phyloP scores from a whole-genome alignment of 108 stramenopile genomes.

The Craspedostauros australis region DNA sequence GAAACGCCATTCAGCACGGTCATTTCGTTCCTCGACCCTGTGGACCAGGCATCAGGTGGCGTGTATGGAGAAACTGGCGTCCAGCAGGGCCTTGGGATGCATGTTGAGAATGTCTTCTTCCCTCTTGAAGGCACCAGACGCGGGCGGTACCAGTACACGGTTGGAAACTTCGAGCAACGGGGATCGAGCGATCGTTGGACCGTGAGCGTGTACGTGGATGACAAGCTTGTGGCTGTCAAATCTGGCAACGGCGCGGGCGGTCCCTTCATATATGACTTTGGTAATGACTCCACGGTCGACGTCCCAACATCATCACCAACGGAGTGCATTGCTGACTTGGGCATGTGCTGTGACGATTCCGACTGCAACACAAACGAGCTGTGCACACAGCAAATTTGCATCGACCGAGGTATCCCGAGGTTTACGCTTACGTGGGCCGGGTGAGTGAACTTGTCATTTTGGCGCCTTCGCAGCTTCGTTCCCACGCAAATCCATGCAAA shows the following conservation, averaged over 20 bases:
- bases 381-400: constrained; percentile 15
- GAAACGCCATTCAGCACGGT: constrained; percentile 10
- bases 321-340: not conserved
- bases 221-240: constrained; percentile 2
- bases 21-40: constrained; percentile 3
- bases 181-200: constrained; percentile 4
- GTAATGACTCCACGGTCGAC: not conserved
- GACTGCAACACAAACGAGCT: constrained; percentile 15
- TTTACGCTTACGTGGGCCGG: constrained; percentile 25
- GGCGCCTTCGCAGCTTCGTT: too few species aligned
- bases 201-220: constrained; percentile 5
- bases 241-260: constrained; percentile 2
- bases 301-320: not conserved
- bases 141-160: constrained; percentile 5
- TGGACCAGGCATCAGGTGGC: constrained; percentile 10
- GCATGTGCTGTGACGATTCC: constrained; percentile 13
- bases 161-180: constrained; percentile 4
- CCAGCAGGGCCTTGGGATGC: not conserved
- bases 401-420: constrained; percentile 14
- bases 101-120: constrained; percentile 20
- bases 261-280: constrained; percentile 3
- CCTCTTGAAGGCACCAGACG: not conserved
- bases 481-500: too few species aligned
- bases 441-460: too few species aligned
- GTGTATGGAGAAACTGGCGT: constrained; percentile 5